Conservation (phyloP, 2,329 filamentous ascomycete species). For the Cladosporium cucumerinum region DNA sequence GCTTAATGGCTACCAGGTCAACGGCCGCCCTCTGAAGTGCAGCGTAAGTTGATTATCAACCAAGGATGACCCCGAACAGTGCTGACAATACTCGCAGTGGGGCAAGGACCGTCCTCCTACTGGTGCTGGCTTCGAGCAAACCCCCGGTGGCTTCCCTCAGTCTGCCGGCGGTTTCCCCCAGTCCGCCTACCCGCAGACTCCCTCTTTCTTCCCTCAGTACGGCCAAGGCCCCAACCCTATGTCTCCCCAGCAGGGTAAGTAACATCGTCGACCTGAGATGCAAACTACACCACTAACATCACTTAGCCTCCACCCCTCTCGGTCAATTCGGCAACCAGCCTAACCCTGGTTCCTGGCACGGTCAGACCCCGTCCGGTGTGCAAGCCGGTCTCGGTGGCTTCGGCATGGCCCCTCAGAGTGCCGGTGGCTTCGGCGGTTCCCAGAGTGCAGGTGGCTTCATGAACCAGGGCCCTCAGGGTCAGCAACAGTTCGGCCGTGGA, state of each 20-base stretch:
- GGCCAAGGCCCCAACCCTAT: conserved; percentile 64
- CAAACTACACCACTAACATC: background rate
- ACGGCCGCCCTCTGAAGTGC: conserved; percentile 94
- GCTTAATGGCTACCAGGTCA: conserved; percentile 95
- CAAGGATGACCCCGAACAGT: conserved; percentile 12
- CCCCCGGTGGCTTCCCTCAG: conserved; percentile 77
- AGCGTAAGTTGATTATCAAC: conserved; percentile 69
- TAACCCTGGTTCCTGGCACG: conserved; percentile 45
- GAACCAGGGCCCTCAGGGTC: conserved; percentile 49
- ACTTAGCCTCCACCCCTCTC: conserved; percentile 49
- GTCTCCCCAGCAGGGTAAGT: conserved; percentile 46
- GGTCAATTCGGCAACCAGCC: conserved; percentile 59
- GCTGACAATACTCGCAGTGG: conserved; percentile 62
- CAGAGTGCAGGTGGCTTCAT: conserved; percentile 49
- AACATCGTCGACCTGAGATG: background rate
- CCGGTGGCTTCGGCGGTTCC: conserved; percentile 76
- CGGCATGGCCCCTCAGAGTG: conserved; percentile 53
- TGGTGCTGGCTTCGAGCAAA: conserved; percentile 50
- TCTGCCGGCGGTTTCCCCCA: conserved; percentile 50
- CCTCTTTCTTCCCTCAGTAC: conserved; percentile 89
- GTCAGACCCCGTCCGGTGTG: conserved; percentile 31
- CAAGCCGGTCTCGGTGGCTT: conserved; percentile 16
- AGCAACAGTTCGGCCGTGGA: conserved; percentile 47
- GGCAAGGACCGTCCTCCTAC: conserved; percentile 96
- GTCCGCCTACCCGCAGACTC: conserved; percentile 57